These are phyloP conservation scores for Candida dubliniensis DNA, from an alignment of 1,139 yeast species.

Conservation along the genomic window DNA sequence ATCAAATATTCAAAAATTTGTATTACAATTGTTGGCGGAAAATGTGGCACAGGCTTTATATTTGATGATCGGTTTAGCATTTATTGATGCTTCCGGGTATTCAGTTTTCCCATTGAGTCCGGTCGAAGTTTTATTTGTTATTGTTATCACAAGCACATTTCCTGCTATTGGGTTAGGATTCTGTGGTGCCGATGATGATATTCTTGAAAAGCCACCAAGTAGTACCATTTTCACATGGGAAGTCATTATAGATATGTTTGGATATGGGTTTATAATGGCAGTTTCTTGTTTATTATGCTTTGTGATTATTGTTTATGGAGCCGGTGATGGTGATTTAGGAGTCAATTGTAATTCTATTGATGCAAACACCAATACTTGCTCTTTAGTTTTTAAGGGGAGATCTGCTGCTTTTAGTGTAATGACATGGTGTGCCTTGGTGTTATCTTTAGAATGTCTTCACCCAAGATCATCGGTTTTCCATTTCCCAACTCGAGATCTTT, in stretches of 20 bases:
- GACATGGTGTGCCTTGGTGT: slow-evolving; percentile 86
- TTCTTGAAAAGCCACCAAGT: slow-evolving; percentile 67
- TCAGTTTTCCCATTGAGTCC: slow-evolving; percentile 81
- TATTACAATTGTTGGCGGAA: slow-evolving; percentile 74
- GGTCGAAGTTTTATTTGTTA: slow-evolving; percentile 78
- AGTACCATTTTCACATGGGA: slow-evolving; percentile 68
- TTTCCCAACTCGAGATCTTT: slow-evolving; percentile 67
- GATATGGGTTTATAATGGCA: slow-evolving; percentile 76
- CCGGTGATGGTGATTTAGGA: slow-evolving; percentile 71
- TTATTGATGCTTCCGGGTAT: slow-evolving; percentile 55
- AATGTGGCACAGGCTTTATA: slow-evolving; percentile 78
- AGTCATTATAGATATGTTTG: slow-evolving; percentile 70
- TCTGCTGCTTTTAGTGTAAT: slow-evolving; percentile 79
- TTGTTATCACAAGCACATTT: slow-evolving; percentile 76
- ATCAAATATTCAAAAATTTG: slow-evolving; percentile 77
- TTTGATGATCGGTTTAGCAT: slow-evolving; percentile 70
- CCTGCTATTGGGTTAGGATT: slow-evolving; percentile 89
- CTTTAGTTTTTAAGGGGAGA: slow-evolving; percentile 73
- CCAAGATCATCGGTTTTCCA: slow-evolving; percentile 70
- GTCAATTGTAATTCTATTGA: slow-evolving; percentile 50
- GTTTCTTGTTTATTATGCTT: slow-evolving; percentile 68
- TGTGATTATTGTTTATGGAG: slow-evolving; percentile 63
- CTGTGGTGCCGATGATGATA: slow-evolving; percentile 65
- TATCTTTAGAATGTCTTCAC: slow-evolving; percentile 92
- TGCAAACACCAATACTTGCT: slow-evolving; percentile 39